Conservation (phyloP, 495 filamentous ascomycete species). For the Trichoderma orchidacearum region DNA sequence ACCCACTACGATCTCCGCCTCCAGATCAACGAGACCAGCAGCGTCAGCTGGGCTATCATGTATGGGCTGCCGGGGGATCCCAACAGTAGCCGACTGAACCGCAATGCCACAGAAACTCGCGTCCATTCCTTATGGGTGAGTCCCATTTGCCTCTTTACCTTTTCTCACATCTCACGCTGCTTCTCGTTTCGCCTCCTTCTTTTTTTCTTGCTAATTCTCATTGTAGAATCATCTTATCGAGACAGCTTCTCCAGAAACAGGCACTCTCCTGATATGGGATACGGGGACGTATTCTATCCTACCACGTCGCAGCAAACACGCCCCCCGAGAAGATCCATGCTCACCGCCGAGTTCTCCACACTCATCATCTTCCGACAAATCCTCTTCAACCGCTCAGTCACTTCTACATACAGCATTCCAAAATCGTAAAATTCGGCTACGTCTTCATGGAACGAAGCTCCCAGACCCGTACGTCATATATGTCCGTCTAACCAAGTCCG, state of each 20-base stretch:
- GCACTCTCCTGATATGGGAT: conserved; percentile 58
- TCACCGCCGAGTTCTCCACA: conserved; percentile 23
- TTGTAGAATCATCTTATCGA: conserved; percentile 53
- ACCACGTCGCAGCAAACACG: conserved; percentile 19
- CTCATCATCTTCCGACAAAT: conserved; percentile 15
- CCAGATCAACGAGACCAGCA: conserved; percentile 51
- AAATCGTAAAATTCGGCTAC: conserved; percentile 46
- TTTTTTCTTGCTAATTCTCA: too few species aligned
- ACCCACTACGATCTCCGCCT: conserved; percentile 52
- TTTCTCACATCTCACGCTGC: background rate
- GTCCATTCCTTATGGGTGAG: conserved; percentile 53
- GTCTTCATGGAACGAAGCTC: conserved; percentile 44
- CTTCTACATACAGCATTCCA: conserved; percentile 42
- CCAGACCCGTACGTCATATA: conserved; percentile 43
- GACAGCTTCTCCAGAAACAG: conserved; percentile 42
- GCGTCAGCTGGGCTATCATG: conserved; percentile 51
- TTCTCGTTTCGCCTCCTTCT: too few species aligned
- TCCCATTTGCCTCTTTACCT: background rate
- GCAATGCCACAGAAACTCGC: conserved; percentile 55
- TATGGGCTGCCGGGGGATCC: conserved; percentile 53
- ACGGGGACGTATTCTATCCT: conserved; percentile 52
- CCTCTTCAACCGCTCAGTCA: conserved; percentile 28
- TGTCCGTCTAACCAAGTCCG: conserved; percentile 38
- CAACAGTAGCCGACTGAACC: conserved; percentile 39
- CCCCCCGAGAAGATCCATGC: conserved; percentile 9